A percentile compares a stretch with the other conserved stretches of the same genome.
Evolutionary conservation across 108 stramenopile genomes (phyloP).

Genomic region (Epipyxis sp.): DNA sequence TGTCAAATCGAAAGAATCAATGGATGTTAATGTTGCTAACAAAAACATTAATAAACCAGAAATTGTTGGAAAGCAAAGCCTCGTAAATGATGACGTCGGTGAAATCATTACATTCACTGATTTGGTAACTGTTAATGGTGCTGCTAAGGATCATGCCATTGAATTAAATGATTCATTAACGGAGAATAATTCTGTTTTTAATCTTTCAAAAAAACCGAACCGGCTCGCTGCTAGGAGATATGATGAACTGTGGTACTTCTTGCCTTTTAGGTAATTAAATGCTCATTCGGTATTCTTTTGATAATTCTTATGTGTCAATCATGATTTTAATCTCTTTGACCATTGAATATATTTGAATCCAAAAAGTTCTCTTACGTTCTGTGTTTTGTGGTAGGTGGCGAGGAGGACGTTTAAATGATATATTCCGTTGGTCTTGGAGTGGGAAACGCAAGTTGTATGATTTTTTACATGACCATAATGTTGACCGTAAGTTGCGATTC

Average conservation of each 20-base stretch:
- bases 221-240: too few species aligned
- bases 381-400: background rate
- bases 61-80: background rate
- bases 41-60: background rate
- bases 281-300: too few species aligned
- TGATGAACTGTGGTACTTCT: too few species aligned
- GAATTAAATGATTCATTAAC: background rate
- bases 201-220: too few species aligned
- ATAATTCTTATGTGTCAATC: too few species aligned
- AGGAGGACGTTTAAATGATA: background rate
- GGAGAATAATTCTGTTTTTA: background rate
- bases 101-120: background rate
- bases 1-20: background rate
- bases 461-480: background rate
- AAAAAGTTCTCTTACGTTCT: too few species aligned
- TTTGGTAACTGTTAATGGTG: background rate
- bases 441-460: background rate
- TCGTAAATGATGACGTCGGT: background rate
- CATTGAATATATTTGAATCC: too few species aligned
- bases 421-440: background rate
- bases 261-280: too few species aligned
- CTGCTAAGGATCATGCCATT: background rate
- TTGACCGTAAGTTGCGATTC: background rate
- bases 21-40: background rate
- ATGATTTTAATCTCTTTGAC: too few species aligned